Evolutionary conservation across 371 early-diverging fungal genomes (phyloP).

Genomic region (Mucor circinelloides): DNA sequence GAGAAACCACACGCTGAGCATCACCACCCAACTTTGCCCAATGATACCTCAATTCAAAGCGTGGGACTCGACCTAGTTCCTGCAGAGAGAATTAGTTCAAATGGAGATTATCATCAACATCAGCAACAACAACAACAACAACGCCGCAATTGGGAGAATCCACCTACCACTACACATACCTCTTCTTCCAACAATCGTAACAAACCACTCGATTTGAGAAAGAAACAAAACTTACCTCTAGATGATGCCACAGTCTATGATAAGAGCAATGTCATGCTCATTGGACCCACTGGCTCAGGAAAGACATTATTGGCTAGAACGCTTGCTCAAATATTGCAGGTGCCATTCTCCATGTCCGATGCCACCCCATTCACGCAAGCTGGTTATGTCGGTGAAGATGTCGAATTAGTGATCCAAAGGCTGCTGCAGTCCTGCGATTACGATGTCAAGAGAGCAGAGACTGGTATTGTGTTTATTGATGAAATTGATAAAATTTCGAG

Average conservation of each 20-base stretch:
- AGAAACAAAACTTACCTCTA: not conserved
- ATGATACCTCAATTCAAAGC: constrained; percentile 11
- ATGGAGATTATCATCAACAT: not conserved
- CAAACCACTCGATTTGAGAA: constrained; percentile 11
- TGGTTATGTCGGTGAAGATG: constrained; percentile 94
- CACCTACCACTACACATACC: constrained; percentile 11
- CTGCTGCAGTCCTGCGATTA: constrained; percentile 85
- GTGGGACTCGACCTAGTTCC: constrained; percentile 19
- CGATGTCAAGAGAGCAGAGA: constrained; percentile 83
- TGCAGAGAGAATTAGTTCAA: constrained; percentile 20
- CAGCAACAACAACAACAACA: constrained; percentile 1
- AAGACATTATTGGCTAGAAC: constrained; percentile 89
- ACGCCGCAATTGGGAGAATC: constrained; percentile 32
- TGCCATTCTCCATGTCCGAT: constrained; percentile 90
- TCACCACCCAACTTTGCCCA: constrained; percentile 18
- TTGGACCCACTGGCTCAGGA: constrained; percentile 88
- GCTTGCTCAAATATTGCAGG: constrained; percentile 80
- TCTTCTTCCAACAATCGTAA: not conserved
- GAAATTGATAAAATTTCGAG: constrained; percentile 90
- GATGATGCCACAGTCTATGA: constrained; percentile 61
- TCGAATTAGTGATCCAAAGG: constrained; percentile 85
- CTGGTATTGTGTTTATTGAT: constrained; percentile 91
- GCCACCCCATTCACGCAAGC: constrained; percentile 92
- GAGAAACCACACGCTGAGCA: constrained; percentile 22
- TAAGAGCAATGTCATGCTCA: constrained; percentile 86